A percentile compares a stretch with the other conserved stretches of the same genome.
Conservation (phyloP, 176 grass and related monocot genomes). For the Zizania latifolia region DNA sequence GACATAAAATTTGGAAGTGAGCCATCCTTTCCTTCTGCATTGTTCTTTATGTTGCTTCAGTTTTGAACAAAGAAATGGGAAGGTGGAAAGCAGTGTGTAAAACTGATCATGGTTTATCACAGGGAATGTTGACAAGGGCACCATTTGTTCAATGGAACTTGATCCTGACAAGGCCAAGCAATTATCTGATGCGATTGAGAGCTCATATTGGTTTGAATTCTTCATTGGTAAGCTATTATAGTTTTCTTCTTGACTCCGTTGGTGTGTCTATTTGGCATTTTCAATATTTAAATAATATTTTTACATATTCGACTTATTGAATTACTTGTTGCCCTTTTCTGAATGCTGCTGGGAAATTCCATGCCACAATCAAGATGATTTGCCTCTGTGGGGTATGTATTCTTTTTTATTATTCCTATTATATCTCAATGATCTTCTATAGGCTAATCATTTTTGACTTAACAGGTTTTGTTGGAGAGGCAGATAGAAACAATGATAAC, state of each 20-base stretch:
- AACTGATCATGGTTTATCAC: conserved; percentile 31
- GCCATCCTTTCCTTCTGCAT: conserved; percentile 20
- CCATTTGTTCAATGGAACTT: conserved; percentile 75
- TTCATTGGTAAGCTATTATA: conserved; percentile 67
- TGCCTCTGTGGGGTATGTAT: conserved; percentile 93
- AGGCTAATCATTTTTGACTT: conserved; percentile 23
- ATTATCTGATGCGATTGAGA: conserved; percentile 76
- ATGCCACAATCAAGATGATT: conserved; percentile 60
- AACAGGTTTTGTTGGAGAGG: conserved; percentile 85
- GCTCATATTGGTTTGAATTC: conserved; percentile 92
- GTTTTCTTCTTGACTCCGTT: conserved; percentile 5
- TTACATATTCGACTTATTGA: not conserved
- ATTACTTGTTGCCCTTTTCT: conserved; percentile 7
- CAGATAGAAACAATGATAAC: conserved; percentile 69
- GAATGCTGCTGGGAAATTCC: not conserved
- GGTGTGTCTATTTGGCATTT: not conserved
- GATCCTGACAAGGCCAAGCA: conserved; percentile 59
- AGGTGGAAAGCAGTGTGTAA: not conserved
- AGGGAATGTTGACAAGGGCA: conserved; percentile 76
- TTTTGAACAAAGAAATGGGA: not conserved
- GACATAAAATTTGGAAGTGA: conserved; percentile 74
- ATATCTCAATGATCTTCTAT: conserved; percentile 15
- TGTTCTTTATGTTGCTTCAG: conserved; percentile 3
- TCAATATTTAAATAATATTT: not conserved
- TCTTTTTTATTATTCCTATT: conserved; percentile 14